A percentile compares a stretch with the other conserved stretches of the same genome.
Evolutionary conservation across 2,329 filamentous ascomycete species (phyloP).

Genomic region (Colletotrichum lupini): DNA sequence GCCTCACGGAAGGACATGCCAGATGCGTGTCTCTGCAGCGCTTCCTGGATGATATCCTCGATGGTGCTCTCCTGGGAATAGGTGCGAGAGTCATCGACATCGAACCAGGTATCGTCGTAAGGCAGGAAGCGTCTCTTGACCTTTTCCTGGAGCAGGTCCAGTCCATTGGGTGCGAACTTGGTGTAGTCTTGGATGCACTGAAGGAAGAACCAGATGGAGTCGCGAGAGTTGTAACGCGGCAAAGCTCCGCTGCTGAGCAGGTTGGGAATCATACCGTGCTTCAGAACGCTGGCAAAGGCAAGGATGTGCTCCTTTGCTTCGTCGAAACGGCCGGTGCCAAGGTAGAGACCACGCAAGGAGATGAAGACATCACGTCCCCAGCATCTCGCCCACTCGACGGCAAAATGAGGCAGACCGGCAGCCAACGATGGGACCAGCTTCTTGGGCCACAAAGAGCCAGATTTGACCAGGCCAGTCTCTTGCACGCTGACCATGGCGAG

Average conservation of each 20-base stretch:
- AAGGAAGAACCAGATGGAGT: conserved; percentile 98
- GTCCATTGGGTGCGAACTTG: conserved; percentile 81
- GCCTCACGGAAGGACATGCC: conserved; percentile 95
- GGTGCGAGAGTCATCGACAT: conserved; percentile 81
- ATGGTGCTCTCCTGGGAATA: conserved; percentile 88
- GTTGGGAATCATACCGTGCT: conserved; percentile 99
- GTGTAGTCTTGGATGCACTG: conserved; percentile 96
- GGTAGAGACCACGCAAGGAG: conserved; percentile 88
- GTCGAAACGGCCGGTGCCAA: conserved; percentile 87
- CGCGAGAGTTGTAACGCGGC: conserved; percentile 93
- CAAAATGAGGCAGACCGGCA: conserved; percentile 93
- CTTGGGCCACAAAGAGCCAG: conserved; percentile 88
- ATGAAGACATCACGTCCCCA: conserved; percentile 99
- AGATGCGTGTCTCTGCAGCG: conserved; percentile 88
- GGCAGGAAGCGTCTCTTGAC: conserved; percentile 89
- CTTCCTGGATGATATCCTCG: conserved; percentile 91
- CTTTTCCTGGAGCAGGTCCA: conserved; percentile 78
- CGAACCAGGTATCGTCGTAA: conserved; percentile 96
- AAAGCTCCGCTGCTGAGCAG: conserved; percentile 85
- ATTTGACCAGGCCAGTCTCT: conserved; percentile 88
- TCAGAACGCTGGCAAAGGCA: conserved; percentile 94
- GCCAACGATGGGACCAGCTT: conserved; percentile 88
- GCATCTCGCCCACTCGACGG: conserved; percentile 92
- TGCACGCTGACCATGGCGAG: conserved; percentile 93
- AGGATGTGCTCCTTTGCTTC: conserved; percentile 95